Percentiles rank a stretch among this genome's conserved stretches.
Evolutionary conservation across 208 protist genomes (phyloP).

Genomic region (Leptomonas seymouri): DNA sequence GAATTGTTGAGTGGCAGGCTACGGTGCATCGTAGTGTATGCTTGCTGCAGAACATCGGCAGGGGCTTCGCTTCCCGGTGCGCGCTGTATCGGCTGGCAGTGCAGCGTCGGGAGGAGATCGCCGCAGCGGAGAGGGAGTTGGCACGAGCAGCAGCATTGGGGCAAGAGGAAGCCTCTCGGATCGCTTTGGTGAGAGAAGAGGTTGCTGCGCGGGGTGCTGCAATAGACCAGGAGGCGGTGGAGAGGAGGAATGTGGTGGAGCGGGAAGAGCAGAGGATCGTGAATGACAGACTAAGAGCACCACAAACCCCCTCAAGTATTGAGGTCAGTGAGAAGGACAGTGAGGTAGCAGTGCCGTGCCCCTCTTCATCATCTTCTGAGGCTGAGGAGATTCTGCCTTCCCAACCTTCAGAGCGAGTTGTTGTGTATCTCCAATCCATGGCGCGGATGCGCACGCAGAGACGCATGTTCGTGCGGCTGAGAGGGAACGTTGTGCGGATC

Average conservation of each 20-base stretch:
- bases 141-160: background rate
- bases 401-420: conserved; percentile 12
- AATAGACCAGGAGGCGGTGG: background rate
- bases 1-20: conserved; percentile 7
- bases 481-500: background rate
- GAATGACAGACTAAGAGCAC: background rate
- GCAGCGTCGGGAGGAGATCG: background rate
- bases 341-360: background rate
- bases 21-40: conserved; percentile 4
- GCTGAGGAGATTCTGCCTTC: background rate
- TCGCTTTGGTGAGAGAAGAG: background rate
- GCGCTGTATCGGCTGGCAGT: background rate
- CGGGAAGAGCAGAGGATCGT: background rate
- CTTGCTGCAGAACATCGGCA: conserved; percentile 31
- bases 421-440: conserved; percentile 22
- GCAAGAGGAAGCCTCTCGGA: background rate
- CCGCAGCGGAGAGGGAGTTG: background rate
- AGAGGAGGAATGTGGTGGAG: background rate
- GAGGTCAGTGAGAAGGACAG: background rate
- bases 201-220: background rate
- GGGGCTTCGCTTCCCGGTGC: conserved; percentile 10
- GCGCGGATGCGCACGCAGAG: conserved; percentile 8
- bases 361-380: background rate
- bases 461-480: background rate
- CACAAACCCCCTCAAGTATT: background rate